Conservation (phyloP, 768 basidiomycete genomes). For the Boletellus sp. region DNA sequence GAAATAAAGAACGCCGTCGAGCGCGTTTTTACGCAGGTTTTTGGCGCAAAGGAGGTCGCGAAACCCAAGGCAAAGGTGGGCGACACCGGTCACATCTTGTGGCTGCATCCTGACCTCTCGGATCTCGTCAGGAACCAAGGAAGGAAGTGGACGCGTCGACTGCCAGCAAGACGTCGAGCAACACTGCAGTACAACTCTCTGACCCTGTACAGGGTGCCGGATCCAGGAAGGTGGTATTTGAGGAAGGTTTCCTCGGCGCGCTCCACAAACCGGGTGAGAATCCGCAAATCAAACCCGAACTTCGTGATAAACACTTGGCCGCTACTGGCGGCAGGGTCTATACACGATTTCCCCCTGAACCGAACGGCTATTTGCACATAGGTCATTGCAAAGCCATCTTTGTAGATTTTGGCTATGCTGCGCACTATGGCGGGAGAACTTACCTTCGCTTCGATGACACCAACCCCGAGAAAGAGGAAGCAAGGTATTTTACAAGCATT, state of each 20-base stretch:
- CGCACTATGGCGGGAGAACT: slow-evolving; percentile 85
- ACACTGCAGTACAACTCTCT: slow-evolving; percentile 29
- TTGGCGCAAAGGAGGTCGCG: slow-evolving; percentile 67
- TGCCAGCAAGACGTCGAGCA: slow-evolving; percentile 5
- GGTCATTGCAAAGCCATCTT: slow-evolving; percentile 99
- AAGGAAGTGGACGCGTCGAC: slow-evolving; percentile 33
- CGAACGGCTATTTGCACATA: slow-evolving; percentile 93
- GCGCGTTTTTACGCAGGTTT: slow-evolving; percentile 56
- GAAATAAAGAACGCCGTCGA: slow-evolving; percentile 84
- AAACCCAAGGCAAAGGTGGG: slow-evolving; percentile 67
- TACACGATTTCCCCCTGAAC: slow-evolving; percentile 98
- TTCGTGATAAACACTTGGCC: slow-evolving; percentile 78
- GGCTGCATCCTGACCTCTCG: not conserved
- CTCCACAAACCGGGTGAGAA: slow-evolving; percentile 95
- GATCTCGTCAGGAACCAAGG: slow-evolving; percentile 43
- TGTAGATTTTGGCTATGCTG: slow-evolving; percentile 97
- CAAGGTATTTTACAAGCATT: slow-evolving; percentile 92
- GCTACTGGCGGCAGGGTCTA: slow-evolving; percentile 79
- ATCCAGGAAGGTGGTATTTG: slow-evolving; percentile 67
- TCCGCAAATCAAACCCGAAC: slow-evolving; percentile 73
- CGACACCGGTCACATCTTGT: not conserved
- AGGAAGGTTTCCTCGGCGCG: slow-evolving; percentile 89
- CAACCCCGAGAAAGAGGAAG: slow-evolving; percentile 98
- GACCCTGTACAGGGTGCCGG: slow-evolving; percentile 36
- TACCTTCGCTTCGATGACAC: slow-evolving; percentile 98